Evolutionary conservation across 2,329 filamentous ascomycete genomes (phyloP).

Genomic region (Hypoxylon rubiginosum): DNA sequence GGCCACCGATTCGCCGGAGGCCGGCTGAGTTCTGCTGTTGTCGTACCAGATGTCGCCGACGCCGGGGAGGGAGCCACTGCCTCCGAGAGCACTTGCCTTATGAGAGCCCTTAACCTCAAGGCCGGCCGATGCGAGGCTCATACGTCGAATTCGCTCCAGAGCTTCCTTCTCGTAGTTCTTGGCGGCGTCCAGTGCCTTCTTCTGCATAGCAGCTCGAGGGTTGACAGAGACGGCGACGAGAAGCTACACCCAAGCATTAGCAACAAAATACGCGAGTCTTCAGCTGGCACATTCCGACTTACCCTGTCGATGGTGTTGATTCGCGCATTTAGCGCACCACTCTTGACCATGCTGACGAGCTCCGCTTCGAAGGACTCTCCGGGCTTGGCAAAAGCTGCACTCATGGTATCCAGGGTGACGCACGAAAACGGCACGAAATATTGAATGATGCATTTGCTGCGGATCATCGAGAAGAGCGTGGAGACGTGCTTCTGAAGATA

Average conservation of each 20-base stretch:
- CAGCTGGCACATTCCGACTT: conserved; percentile 41
- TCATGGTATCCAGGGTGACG: conserved; percentile 84
- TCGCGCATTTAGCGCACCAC: conserved; percentile 78
- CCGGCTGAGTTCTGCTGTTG: conserved; percentile 33
- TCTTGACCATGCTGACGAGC: conserved; percentile 81
- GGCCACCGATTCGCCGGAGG: conserved; percentile 23
- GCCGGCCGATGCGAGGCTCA: conserved; percentile 81
- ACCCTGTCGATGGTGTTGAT: conserved; percentile 87
- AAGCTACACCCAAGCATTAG: conserved; percentile 61
- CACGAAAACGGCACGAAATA: conserved; percentile 93
- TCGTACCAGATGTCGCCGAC: conserved; percentile 45
- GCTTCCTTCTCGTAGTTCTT: conserved; percentile 81
- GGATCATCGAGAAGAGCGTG: conserved; percentile 78
- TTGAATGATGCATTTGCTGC: conserved; percentile 92
- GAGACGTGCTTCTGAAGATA: conserved; percentile 82
- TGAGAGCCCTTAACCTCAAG: conserved; percentile 73
- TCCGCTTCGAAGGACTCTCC: conserved; percentile 78
- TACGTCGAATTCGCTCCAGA: conserved; percentile 79
- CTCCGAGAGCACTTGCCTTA: conserved; percentile 32
- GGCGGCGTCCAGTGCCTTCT: conserved; percentile 75
- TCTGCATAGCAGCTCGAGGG: conserved; percentile 77
- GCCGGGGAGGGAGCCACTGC: conserved; percentile 37
- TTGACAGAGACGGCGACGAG: conserved; percentile 79
- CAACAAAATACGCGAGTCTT: conserved; percentile 27
- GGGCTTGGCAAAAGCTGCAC: conserved; percentile 77